phyloP scores from a whole-genome alignment of 768 basidiomycete species.

The Rhodotorula babjevae region DNA sequence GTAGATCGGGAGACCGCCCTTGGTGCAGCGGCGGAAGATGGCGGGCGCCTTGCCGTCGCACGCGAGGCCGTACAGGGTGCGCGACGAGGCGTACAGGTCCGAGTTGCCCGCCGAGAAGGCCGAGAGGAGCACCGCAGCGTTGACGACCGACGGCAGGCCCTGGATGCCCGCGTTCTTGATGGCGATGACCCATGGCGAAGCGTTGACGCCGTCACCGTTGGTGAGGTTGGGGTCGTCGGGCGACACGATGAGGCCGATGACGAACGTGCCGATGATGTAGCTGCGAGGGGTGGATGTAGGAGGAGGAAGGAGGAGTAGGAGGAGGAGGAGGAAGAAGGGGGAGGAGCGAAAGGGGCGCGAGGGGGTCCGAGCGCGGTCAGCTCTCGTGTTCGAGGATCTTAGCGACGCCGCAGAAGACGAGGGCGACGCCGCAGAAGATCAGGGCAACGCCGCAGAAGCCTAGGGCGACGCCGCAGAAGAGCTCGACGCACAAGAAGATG shows the following conservation, averaged over 20 bases:
- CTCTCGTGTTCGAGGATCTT: no score
- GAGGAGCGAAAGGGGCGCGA: no score
- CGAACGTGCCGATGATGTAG: constrained; percentile 20
- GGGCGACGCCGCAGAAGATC: no score
- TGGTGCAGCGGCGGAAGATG: constrained; percentile 62
- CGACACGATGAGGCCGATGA: constrained; percentile 75
- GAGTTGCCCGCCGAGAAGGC: constrained; percentile 63
- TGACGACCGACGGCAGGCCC: constrained; percentile 65
- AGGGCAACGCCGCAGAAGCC: no score
- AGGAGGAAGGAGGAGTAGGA: background rate
- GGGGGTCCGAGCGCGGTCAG: no score
- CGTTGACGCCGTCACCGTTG: constrained; percentile 5
- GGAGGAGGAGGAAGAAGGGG: no score
- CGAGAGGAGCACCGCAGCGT: constrained; percentile 62
- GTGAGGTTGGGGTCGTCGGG: constrained; percentile 64
- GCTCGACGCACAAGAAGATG: constrained; percentile 62
- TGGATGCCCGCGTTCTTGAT: constrained; percentile 9
- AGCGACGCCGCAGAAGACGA: no score
- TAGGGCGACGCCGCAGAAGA: no score
- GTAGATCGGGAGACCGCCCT: constrained; percentile 69
- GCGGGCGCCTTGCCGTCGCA: constrained; percentile 72
- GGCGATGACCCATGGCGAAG: constrained; percentile 54
- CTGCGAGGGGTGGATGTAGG: background rate
- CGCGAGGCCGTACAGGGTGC: constrained; percentile 74
- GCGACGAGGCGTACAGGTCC: constrained; percentile 59